Evolutionary conservation across 805 yeast species (phyloP).

Genomic region (Kazachstania kunashirensis): DNA sequence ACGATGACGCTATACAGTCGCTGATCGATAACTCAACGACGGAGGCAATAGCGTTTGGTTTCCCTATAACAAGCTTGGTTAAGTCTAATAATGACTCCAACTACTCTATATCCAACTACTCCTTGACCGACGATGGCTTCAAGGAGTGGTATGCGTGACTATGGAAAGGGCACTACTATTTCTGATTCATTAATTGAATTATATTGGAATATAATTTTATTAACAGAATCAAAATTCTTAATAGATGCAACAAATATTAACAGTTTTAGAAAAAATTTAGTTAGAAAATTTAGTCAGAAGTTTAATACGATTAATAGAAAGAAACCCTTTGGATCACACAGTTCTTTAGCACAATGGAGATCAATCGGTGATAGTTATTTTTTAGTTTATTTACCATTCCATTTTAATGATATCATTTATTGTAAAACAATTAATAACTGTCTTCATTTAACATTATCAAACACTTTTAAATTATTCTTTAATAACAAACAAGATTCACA

Average conservation of each 20-base stretch:
- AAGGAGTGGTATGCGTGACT: constrained; percentile 30
- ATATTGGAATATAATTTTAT: constrained; percentile 27
- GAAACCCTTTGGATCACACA: not conserved
- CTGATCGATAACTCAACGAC: not conserved
- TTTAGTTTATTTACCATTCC: constrained; percentile 19
- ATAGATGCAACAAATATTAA: not conserved
- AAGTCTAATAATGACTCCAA: constrained; percentile 8
- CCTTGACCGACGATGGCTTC: constrained; percentile 16
- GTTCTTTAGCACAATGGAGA: constrained; percentile 20
- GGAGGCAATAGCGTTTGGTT: constrained; percentile 12
- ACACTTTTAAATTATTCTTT: constrained; percentile 2
- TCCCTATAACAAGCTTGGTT: constrained; percentile 16
- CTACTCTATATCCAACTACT: constrained; percentile 12
- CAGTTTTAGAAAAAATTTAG: constrained; percentile 2
- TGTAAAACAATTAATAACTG: constrained; percentile 14
- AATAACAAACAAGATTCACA: not conserved
- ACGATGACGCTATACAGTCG: not conserved
- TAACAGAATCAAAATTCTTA: constrained; percentile 23
- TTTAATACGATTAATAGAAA: not conserved
- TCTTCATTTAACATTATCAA: constrained; percentile 18
- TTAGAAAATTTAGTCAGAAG: constrained; percentile 1
- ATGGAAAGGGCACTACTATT: not conserved
- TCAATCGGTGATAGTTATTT: constrained; percentile 18
- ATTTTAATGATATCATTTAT: constrained; percentile 19
- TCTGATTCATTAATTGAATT: constrained; percentile 15